A percentile compares a stretch with the other conserved stretches of the same genome.
phyloP scores from a whole-genome alignment of 768 basidiomycete species.

The Leucosporidium creatinivorum region DNA sequence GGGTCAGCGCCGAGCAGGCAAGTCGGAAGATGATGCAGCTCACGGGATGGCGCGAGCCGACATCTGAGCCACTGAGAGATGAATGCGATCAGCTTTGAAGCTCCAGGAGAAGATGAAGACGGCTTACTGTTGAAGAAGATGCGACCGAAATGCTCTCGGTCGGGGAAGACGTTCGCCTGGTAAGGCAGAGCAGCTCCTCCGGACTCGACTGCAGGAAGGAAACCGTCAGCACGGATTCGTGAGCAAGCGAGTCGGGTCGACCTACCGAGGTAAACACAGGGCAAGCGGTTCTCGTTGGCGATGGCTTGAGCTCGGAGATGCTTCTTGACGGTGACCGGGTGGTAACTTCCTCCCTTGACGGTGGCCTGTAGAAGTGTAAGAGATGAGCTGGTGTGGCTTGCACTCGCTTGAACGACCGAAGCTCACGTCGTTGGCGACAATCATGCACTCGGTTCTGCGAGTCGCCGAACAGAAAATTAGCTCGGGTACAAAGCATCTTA shows the following conservation, averaged over 20 bases:
- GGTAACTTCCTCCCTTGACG: slow-evolving; percentile 30
- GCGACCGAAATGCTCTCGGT: slow-evolving; percentile 88
- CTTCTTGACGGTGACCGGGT: slow-evolving; percentile 63
- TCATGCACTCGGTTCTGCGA: slow-evolving; percentile 71
- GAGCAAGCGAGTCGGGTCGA: not conserved
- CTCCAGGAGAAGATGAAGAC: not conserved
- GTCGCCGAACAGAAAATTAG: slow-evolving; percentile 56
- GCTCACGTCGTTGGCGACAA: slow-evolving; percentile 90
- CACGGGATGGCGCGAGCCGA: slow-evolving; percentile 17
- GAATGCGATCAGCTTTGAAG: too few species aligned
- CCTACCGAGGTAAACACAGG: slow-evolving; percentile 86
- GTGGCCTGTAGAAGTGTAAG: slow-evolving; percentile 14
- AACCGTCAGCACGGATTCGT: not conserved
- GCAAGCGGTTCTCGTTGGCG: slow-evolving; percentile 79
- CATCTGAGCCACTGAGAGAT: not conserved
- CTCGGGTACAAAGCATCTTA: accelerated
- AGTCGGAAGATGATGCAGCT: not conserved
- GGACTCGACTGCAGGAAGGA: slow-evolving; percentile 65
- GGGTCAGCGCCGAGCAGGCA: not conserved
- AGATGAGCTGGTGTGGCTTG: slow-evolving; percentile 46
- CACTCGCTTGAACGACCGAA: slow-evolving; percentile 58
- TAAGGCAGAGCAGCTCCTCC: slow-evolving; percentile 87
- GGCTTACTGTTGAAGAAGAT: slow-evolving; percentile 95
- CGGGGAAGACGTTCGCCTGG: slow-evolving; percentile 68
- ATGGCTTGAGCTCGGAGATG: slow-evolving; percentile 90